phyloP scores from a whole-genome alignment of 208 protist genomes.

The Zelonia costaricensis region DNA sequence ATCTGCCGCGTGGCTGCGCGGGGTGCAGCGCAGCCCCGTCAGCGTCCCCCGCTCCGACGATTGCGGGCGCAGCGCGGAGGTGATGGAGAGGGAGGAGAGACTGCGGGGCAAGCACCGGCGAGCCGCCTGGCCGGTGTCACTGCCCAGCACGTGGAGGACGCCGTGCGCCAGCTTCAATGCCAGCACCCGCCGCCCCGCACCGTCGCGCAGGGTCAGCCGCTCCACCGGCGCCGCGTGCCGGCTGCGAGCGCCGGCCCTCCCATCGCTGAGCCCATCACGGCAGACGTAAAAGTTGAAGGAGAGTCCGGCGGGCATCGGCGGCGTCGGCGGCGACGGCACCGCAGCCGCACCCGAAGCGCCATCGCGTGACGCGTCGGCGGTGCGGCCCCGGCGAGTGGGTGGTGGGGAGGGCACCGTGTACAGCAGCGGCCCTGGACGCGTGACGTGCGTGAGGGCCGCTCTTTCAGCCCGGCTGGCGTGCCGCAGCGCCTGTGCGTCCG shows the following conservation, averaged over 20 bases:
- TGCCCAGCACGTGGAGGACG: slow-evolving; percentile 9
- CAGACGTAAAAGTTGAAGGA: slow-evolving; percentile 36
- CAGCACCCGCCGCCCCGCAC: slow-evolving; percentile 1
- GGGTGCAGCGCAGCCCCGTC: too few species aligned
- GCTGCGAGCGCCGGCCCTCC: not conserved
- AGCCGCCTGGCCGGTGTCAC: not conserved
- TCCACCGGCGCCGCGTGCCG: slow-evolving; percentile 12
- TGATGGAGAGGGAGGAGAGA: not conserved
- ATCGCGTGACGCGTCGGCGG: not conserved
- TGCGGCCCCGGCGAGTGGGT: not conserved
- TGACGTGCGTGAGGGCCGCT: slow-evolving; percentile 19
- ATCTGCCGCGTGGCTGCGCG: too few species aligned
- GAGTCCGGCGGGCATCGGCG: slow-evolving; percentile 13
- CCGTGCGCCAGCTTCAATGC: slow-evolving; percentile 7
- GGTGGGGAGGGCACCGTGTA: slow-evolving; percentile 37
- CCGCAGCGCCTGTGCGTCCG: not conserved
- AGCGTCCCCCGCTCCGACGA: too few species aligned
- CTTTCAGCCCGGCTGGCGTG: not conserved
- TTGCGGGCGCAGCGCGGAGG: not conserved
- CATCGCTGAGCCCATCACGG: not conserved
- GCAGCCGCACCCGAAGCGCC: too few species aligned
- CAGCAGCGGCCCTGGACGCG: slow-evolving; percentile 24
- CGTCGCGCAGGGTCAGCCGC: slow-evolving; percentile 19
- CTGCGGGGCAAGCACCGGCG: not conserved
- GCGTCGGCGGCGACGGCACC: too few species aligned